Evolutionary conservation across 345 rosid species (phyloP).

Genomic region (Moricandia arvensis): DNA sequence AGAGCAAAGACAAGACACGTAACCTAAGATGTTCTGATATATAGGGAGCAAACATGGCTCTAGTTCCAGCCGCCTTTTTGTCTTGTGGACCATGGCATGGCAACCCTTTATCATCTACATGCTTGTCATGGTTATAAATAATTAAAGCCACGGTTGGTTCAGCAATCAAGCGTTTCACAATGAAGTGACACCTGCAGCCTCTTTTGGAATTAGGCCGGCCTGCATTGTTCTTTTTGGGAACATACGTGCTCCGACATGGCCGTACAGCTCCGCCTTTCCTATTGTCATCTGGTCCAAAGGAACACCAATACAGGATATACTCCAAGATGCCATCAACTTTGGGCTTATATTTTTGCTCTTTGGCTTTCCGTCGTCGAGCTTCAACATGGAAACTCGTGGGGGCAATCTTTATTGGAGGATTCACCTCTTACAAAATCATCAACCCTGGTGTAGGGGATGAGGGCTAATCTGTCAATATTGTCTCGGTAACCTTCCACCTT

Average conservation of each 20-base stretch:
- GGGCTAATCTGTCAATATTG: conserved; percentile 80
- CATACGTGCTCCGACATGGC: conserved; percentile 80
- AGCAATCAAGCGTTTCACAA: conserved; percentile 88
- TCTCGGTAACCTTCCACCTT: conserved; percentile 97
- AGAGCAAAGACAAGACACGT: conserved; percentile 75
- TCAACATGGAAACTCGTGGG: conserved; percentile 96
- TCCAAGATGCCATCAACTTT: conserved; percentile 96
- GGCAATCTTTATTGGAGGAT: conserved; percentile 74
- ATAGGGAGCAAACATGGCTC: conserved; percentile 97
- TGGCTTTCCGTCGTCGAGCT: conserved; percentile 73
- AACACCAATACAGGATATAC: conserved; percentile 95
- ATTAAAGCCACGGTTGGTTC: conserved; percentile 85
- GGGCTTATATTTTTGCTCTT: conserved; percentile 60
- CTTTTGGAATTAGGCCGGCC: conserved; percentile 95
- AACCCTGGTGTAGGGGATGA: conserved; percentile 88
- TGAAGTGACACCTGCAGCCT: conserved; percentile 96
- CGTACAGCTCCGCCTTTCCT: conserved; percentile 82
- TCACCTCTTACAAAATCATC: conserved; percentile 95
- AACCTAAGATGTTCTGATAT: conserved; percentile 95
- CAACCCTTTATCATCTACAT: conserved; percentile 79
- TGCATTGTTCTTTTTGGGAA: conserved; percentile 81
- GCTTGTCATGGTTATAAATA: conserved; percentile 86
- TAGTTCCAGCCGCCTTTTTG: conserved; percentile 89
- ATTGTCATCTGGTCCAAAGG: conserved; percentile 96
- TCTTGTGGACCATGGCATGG: conserved; percentile 98